Evolutionary conservation across 352 stramenopile species (phyloP).

Genomic region (Phytophthora ramorum): DNA sequence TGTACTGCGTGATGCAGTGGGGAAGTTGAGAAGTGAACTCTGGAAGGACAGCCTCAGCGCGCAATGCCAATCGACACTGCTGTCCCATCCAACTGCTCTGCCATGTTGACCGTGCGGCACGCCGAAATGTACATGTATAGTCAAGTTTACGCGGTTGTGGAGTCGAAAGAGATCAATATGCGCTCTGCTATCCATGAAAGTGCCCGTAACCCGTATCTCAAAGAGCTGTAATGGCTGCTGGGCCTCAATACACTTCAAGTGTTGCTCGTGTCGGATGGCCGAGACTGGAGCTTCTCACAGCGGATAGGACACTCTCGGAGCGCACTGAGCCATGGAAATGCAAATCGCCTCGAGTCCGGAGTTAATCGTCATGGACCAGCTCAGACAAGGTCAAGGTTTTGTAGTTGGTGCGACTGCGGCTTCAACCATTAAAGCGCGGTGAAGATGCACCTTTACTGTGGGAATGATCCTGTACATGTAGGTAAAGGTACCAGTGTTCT

Average conservation of each 20-base stretch:
- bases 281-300: neutral
- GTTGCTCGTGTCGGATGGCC: neutral
- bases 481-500: too few relatives aligned
- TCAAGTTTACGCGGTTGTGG: slow-evolving; percentile 17
- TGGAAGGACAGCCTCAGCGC: slow-evolving; percentile 4
- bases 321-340: slow-evolving; percentile 3
- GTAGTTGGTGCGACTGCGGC: too few relatives aligned
- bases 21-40: slow-evolving; percentile 27
- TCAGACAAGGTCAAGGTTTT: too few relatives aligned
- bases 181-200: slow-evolving; percentile 7
- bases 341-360: slow-evolving; percentile 5
- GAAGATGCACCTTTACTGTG: too few relatives aligned
- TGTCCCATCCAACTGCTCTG: slow-evolving; percentile 22
- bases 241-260: slow-evolving; percentile 2
- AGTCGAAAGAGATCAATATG: slow-evolving; percentile 14
- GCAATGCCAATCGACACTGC: slow-evolving; percentile 11
- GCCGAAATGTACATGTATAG: slow-evolving; percentile 9
- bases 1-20: slow-evolving; percentile 24
- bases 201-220: slow-evolving; percentile 13
- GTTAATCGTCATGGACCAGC: neutral
- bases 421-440: too few relatives aligned
- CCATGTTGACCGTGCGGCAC: slow-evolving; percentile 2
- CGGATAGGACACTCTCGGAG: slow-evolving; percentile 17
- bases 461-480: too few relatives aligned
- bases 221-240: slow-evolving; percentile 6